Evolutionary conservation across 495 filamentous ascomycete species (phyloP).

Genomic region (Lasiosphaeriaceae sp.): DNA sequence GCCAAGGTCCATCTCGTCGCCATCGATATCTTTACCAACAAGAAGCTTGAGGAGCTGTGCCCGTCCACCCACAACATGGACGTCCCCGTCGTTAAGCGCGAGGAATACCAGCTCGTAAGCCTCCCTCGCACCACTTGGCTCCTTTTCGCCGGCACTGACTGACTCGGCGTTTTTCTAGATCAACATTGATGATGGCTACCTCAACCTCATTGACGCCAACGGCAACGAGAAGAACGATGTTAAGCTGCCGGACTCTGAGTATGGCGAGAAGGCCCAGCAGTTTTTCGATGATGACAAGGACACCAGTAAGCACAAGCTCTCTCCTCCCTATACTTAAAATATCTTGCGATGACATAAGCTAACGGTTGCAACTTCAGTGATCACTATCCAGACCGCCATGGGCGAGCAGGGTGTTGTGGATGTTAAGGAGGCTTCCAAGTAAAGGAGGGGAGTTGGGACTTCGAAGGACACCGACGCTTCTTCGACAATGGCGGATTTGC

Average conservation of each 20-base stretch:
- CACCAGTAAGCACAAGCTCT: slow-evolving; percentile 73
- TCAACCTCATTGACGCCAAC: slow-evolving; percentile 78
- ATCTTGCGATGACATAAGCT: neutral
- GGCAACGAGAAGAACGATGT: slow-evolving; percentile 90
- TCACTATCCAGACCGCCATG: slow-evolving; percentile 92
- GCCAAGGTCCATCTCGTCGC: slow-evolving; percentile 98
- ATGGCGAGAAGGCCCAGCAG: slow-evolving; percentile 74
- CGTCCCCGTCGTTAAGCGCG: slow-evolving; percentile 84
- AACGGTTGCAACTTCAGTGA: slow-evolving; percentile 49
- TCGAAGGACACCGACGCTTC: slow-evolving; percentile 15
- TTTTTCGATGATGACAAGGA: slow-evolving; percentile 67
- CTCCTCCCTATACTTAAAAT: neutral
- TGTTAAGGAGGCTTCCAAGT: slow-evolving; percentile 77
- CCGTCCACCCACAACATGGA: slow-evolving; percentile 99
- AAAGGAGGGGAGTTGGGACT: slow-evolving; percentile 10
- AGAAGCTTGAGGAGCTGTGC: slow-evolving; percentile 99
- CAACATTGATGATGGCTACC: slow-evolving; percentile 86
- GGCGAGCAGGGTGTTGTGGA: slow-evolving; percentile 89
- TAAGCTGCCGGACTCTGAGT: slow-evolving; percentile 83
- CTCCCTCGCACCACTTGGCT: neutral
- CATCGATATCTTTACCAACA: slow-evolving; percentile 97
- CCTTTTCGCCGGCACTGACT: neutral
- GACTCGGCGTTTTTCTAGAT: slow-evolving; percentile 59
- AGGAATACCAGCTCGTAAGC: slow-evolving; percentile 91
- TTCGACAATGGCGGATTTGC: slow-evolving; percentile 13